Conservation (phyloP, 768 basidiomycete genomes). For the Heimioporus sp. region DNA sequence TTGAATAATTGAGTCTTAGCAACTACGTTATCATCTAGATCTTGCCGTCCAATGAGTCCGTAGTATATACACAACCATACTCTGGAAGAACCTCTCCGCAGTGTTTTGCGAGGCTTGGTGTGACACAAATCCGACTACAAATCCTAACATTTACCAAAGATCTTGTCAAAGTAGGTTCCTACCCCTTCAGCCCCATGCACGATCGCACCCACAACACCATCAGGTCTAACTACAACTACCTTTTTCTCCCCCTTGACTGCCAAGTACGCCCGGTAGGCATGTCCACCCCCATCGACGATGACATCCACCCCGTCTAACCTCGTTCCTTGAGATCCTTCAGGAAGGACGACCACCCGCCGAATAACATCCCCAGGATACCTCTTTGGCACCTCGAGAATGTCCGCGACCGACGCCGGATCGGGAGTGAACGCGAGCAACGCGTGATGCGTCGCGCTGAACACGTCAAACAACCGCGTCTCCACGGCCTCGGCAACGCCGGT, state of each 20-base stretch:
- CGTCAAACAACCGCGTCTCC: constrained; percentile 6
- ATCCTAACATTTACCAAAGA: constrained; percentile 6
- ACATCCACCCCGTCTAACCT: constrained; percentile 23
- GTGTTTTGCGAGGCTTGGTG: too few species aligned
- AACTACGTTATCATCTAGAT: too few species aligned
- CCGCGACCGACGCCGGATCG: neutral
- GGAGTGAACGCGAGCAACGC: constrained; percentile 30
- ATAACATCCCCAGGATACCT: constrained; percentile 6
- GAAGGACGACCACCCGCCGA: constrained; percentile 15
- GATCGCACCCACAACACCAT: constrained; percentile 41
- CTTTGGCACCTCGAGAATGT: constrained; percentile 7
- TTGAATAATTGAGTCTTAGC: too few species aligned
- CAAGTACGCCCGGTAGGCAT: constrained; percentile 41
- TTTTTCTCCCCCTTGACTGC: constrained; percentile 26
- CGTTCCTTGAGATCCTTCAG: constrained; percentile 2
- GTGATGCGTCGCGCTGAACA: constrained; percentile 3
- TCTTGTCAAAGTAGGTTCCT: constrained; percentile 15
- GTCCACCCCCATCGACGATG: constrained; percentile 37
- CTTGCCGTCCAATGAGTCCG: too few species aligned
- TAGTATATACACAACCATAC: too few species aligned
- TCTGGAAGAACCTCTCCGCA: too few species aligned
- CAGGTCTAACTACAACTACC: constrained; percentile 42
- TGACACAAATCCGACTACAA: too few species aligned
- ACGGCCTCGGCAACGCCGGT: neutral
- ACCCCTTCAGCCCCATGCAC: constrained; percentile 18